phyloP scores from a whole-genome alignment of 352 stramenopile species.

The Phytophthora uliginosa region DNA sequence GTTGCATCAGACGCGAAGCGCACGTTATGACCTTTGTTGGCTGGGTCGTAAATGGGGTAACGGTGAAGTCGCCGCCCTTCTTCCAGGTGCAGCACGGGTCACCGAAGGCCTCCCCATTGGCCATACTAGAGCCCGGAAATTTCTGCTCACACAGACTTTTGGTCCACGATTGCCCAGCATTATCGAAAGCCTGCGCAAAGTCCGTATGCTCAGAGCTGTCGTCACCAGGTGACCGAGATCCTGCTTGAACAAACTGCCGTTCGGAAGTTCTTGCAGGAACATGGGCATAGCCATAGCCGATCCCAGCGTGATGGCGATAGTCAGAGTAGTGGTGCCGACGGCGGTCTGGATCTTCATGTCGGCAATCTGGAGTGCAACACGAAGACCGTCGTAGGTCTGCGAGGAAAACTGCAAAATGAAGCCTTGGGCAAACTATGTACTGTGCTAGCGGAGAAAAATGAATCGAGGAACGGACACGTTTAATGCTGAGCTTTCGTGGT shows the following conservation, averaged over 20 bases:
- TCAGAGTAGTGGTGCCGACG: slow-evolving; percentile 1
- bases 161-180: slow-evolving; percentile 29
- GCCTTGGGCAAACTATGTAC: neutral
- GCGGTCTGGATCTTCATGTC: slow-evolving; percentile 18
- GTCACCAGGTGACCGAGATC: slow-evolving; percentile 38
- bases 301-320: neutral
- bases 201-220: slow-evolving; percentile 39
- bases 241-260: slow-evolving; percentile 48
- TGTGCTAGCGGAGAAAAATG: neutral
- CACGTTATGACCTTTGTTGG: slow-evolving; percentile 31
- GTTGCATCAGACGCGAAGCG: slow-evolving; percentile 12
- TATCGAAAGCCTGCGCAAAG: slow-evolving; percentile 39
- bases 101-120: slow-evolving; percentile 49
- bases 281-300: slow-evolving; percentile 7
- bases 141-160: slow-evolving; percentile 16
- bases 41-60: slow-evolving; percentile 30
- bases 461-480: too few relatives aligned
- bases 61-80: slow-evolving; percentile 41
- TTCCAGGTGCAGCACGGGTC: slow-evolving; percentile 63
- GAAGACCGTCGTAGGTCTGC: neutral
- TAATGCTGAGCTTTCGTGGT: neutral
- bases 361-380: neutral
- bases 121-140: slow-evolving; percentile 30
- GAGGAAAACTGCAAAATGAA: neutral
- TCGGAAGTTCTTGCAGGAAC: slow-evolving; percentile 45